phyloP scores from a whole-genome alignment of 2,329 filamentous ascomycete species.

The Aspergillus texensis region DNA sequence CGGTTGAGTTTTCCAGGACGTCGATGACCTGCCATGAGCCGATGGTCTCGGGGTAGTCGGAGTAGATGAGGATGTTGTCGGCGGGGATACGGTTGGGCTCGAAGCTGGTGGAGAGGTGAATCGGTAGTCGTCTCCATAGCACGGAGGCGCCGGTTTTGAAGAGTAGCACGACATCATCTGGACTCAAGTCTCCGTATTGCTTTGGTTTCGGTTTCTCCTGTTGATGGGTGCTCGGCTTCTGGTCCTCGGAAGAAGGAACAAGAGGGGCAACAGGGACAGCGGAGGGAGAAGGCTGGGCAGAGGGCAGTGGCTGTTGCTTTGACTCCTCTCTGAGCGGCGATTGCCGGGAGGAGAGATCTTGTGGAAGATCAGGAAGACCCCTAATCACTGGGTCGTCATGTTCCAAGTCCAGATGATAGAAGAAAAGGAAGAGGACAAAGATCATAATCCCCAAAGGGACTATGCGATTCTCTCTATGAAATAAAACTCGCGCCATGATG shows the following conservation, averaged over 20 bases:
- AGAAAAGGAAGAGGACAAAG: constrained; percentile 23
- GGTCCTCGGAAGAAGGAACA: background rate
- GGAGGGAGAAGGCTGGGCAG: background rate
- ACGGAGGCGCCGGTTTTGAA: constrained; percentile 31
- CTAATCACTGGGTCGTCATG: constrained; percentile 7
- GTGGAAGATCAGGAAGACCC: background rate
- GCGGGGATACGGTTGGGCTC: constrained; percentile 25
- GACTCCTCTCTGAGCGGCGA: background rate
- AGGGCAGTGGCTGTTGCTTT: background rate
- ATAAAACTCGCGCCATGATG: constrained; percentile 16
- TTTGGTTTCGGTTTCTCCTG: background rate
- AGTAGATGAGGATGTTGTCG: constrained; percentile 28
- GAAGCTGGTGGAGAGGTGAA: constrained; percentile 30
- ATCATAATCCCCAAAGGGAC: constrained; percentile 29
- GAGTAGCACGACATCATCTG: constrained; percentile 14
- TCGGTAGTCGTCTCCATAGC: constrained; percentile 30
- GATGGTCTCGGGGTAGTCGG: constrained; percentile 27
- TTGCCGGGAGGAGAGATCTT: background rate
- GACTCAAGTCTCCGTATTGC: background rate
- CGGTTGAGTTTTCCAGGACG: constrained; percentile 26
- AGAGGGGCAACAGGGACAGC: background rate
- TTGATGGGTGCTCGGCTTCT: background rate
- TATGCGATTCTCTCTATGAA: constrained; percentile 29
- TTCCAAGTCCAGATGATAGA: constrained; percentile 29
- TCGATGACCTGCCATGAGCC: constrained; percentile 26